Conservation (phyloP, 2,329 filamentous ascomycete genomes). For the Fusarium pininemorale region DNA sequence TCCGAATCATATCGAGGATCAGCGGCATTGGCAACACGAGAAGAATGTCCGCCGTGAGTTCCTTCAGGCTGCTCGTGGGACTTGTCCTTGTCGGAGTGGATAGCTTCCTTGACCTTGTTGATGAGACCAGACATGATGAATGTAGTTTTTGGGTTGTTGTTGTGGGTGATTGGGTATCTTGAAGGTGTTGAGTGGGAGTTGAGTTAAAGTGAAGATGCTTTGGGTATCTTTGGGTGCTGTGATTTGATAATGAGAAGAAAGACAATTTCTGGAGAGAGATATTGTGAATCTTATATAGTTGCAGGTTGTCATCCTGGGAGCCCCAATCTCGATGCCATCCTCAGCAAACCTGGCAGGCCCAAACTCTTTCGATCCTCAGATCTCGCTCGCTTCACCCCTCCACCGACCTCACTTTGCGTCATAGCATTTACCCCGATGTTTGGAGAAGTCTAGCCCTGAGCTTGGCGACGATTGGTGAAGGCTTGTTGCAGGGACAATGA, state of each 20-base stretch:
- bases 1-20: conserved; percentile 66
- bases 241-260: conserved; percentile 22
- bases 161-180: conserved; percentile 22
- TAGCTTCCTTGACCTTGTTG: conserved; percentile 68
- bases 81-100: conserved; percentile 59
- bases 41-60: conserved; percentile 8
- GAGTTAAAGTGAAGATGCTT: too few relatives aligned
- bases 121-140: conserved; percentile 64
- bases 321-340: conserved; percentile 27
- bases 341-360: conserved; percentile 12
- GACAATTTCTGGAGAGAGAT: not conserved
- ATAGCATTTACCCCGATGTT: conserved; percentile 32
- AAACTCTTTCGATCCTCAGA: conserved; percentile 6
- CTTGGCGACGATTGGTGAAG: conserved; percentile 21
- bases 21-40: conserved; percentile 51
- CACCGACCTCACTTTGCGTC: conserved; percentile 39
- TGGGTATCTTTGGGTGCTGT: conserved; percentile 33
- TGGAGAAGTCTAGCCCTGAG: conserved; percentile 18
- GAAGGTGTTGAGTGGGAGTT: too few relatives aligned
- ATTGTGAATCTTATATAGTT: conserved; percentile 37
- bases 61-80: conserved; percentile 32
- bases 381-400: not conserved
- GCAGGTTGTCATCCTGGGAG: not conserved
- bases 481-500: conserved; percentile 22
- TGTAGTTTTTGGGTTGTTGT: conserved; percentile 11